These are phyloP conservation scores for Dacryopinax spathularia DNA, from an alignment of 768 basidiomycete species.

Conservation along the genomic window DNA sequence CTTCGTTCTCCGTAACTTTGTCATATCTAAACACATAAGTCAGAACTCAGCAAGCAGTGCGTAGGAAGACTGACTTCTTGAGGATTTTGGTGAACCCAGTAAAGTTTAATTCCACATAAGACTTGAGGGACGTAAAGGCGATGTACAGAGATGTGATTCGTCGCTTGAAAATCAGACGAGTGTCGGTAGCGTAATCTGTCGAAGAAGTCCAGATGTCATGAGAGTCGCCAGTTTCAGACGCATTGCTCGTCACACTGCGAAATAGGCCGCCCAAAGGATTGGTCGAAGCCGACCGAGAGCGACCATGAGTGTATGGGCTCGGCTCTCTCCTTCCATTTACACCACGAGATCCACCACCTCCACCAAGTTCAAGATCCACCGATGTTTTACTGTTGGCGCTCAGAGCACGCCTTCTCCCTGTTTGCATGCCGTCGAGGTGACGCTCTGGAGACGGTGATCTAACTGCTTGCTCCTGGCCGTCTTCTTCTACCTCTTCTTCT, in stretches of 20 bases:
- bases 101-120: slow-evolving; percentile 83
- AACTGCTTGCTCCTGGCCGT: slow-evolving; percentile 29
- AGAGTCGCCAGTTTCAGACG: slow-evolving; percentile 26
- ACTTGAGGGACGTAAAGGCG: slow-evolving; percentile 55
- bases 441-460: slow-evolving; percentile 17
- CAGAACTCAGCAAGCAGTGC: slow-evolving; percentile 9
- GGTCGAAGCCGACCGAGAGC: slow-evolving; percentile 17
- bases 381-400: slow-evolving; percentile 27
- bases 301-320: background rate
- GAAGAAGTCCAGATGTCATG: slow-evolving; percentile 55
- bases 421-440: slow-evolving; percentile 16
- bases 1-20: slow-evolving; percentile 71
- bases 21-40: slow-evolving; percentile 51
- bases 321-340: background rate
- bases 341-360: slow-evolving; percentile 15
- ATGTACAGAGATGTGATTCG: slow-evolving; percentile 74
- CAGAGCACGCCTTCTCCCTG: background rate
- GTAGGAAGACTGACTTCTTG: slow-evolving; percentile 66
- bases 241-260: slow-evolving; percentile 9
- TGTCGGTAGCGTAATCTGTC: slow-evolving; percentile 70
- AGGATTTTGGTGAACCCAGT: slow-evolving; percentile 89
- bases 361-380: slow-evolving; percentile 30
- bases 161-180: slow-evolving; percentile 75
- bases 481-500: slow-evolving; percentile 45
- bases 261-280: slow-evolving; percentile 21